Percentiles rank a stretch among this genome's conserved stretches.
Evolutionary conservation across 192 early-diverging fungal species (phyloP).

Genomic region (Umbelopsis sp.): DNA sequence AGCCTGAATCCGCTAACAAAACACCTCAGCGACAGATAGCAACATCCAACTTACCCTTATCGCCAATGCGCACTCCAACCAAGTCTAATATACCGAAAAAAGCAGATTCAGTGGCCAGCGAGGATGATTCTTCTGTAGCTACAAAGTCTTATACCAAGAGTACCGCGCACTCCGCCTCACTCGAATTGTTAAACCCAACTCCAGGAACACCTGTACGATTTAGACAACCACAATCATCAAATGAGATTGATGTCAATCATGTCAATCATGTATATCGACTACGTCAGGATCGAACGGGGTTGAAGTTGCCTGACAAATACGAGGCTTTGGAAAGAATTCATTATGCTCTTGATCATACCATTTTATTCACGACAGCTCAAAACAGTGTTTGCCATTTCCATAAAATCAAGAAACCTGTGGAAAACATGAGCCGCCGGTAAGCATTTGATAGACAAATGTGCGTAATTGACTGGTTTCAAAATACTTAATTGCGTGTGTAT

Average conservation of each 20-base stretch:
- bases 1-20: background rate
- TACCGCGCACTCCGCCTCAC: background rate
- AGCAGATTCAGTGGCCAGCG: too few species aligned
- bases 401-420: conserved; percentile 19
- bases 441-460: background rate
- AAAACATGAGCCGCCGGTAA: conserved; percentile 18
- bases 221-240: background rate
- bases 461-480: background rate
- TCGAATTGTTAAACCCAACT: background rate
- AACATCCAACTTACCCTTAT: background rate
- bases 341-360: conserved; percentile 18
- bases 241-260: background rate
- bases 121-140: background rate
- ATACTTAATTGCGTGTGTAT: background rate
- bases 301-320: conserved; percentile 23
- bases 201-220: conserved; percentile 7
- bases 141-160: background rate
- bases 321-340: conserved; percentile 18
- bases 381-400: conserved; percentile 20
- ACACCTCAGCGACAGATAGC: background rate
- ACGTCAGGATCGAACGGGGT: conserved; percentile 9
- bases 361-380: conserved; percentile 21
- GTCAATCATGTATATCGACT: conserved; percentile 11
- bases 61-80: background rate
- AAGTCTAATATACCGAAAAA: background rate